Conservation (phyloP, 371 early-diverging fungal genomes). For the Mortierella sp. region DNA sequence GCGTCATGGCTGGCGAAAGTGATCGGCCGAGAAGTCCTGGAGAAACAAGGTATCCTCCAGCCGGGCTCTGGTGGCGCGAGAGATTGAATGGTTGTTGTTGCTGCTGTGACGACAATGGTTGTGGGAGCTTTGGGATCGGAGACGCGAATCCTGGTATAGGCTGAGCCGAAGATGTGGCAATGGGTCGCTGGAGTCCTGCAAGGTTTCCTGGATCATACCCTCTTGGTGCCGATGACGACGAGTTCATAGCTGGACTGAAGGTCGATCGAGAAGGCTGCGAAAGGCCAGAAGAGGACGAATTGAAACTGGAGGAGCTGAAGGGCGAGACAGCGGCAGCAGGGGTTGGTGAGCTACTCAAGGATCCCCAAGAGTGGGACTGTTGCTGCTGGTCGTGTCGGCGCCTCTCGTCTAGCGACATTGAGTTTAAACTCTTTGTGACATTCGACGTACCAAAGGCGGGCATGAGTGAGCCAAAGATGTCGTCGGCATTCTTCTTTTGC, state of each 20-base stretch:
- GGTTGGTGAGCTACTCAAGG: constrained; percentile 22
- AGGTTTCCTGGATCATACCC: constrained; percentile 36
- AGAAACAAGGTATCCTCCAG: constrained; percentile 25
- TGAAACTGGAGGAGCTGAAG: neutral
- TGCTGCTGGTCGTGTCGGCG: constrained; percentile 50
- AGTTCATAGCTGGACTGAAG: constrained; percentile 8
- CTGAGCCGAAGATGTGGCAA: constrained; percentile 16
- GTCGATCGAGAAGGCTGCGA: constrained; percentile 21
- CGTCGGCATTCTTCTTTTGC: constrained; percentile 43
- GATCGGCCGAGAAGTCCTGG: constrained; percentile 41
- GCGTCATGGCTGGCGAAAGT: constrained; percentile 42
- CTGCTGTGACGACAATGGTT: constrained; percentile 16
- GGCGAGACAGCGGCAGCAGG: constrained; percentile 10
- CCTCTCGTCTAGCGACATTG: constrained; percentile 50
- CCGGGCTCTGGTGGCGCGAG: constrained; percentile 34
- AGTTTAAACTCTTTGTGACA: constrained; percentile 27
- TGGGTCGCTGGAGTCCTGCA: constrained; percentile 27
- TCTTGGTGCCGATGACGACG: constrained; percentile 6
- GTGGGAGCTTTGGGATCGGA: constrained; percentile 33
- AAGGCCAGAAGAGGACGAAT: constrained; percentile 6
- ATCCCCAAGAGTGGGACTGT: constrained; percentile 26
- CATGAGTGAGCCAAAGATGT: constrained; percentile 52
- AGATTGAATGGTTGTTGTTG: constrained; percentile 20
- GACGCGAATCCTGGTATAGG: constrained; percentile 22
- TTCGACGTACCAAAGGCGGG: constrained; percentile 36